Evolutionary conservation across 768 basidiomycete genomes (phyloP).

Genomic region (Termitomyces sp.): DNA sequence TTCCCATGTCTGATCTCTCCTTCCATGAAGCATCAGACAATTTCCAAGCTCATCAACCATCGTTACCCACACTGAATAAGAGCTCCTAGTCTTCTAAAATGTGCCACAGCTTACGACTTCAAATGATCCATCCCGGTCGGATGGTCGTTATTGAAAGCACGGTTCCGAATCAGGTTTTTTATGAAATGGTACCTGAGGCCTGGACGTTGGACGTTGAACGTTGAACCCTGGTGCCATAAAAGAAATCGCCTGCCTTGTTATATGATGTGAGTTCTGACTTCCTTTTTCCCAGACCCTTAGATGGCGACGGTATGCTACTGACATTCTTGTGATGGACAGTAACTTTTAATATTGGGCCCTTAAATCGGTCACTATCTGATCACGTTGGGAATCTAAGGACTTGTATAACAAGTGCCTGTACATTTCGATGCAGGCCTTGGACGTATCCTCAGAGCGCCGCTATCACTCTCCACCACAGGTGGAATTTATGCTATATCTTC

Average conservation of each 20-base stretch:
- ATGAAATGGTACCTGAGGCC: neutral
- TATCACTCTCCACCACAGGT: neutral
- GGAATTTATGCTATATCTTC: neutral
- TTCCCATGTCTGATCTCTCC: neutral
- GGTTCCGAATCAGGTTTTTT: neutral
- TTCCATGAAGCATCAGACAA: neutral
- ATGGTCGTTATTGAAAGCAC: neutral
- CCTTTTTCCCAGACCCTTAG: neutral
- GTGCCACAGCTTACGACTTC: neutral
- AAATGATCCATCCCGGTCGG: conserved; percentile 9
- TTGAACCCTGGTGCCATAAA: too few relatives aligned
- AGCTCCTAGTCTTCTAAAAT: neutral
- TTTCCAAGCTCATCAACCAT: neutral
- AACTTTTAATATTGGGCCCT: neutral
- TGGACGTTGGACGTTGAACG: too few relatives aligned
- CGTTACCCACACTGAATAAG: neutral
- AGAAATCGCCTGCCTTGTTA: neutral
- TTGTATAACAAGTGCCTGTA: neutral
- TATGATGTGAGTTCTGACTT: neutral
- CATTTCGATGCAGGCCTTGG: neutral
- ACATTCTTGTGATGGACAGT: neutral
- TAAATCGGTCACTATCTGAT: too few relatives aligned
- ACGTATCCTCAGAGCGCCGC: neutral
- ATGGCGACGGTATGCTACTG: neutral
- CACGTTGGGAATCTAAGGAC: neutral